Evolutionary conservation across 441 rosid species (phyloP), one percentile per base, ranked within the genome.

Genomic region (Pelargonium australe): DNA sequence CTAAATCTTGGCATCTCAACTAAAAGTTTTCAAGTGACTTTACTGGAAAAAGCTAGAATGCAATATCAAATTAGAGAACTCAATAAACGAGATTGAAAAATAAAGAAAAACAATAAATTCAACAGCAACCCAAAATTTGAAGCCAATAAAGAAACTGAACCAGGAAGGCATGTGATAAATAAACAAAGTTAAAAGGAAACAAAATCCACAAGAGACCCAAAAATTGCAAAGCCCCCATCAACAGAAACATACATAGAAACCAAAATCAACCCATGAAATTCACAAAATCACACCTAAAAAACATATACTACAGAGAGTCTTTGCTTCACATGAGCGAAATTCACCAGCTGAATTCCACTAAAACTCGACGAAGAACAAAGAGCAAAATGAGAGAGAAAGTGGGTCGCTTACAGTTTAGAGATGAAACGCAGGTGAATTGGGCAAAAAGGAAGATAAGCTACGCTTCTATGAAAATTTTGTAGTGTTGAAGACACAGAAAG

Each of bases 381-480:
- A 55, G 7, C 19, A 5, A 55, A 55, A 55, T 8, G 23, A 55
- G 61, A 55, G 8, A 55, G 10, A 55, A 55, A 55, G 61, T 14
- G 61, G 7, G 2, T 8, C 7, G 9, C 61, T 55, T 55, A 55
- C 61, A 55, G 61, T 55, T 55, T 2, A 55, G 23, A 14, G 61
- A 16, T 7, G 23, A 55, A 55, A 55, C 61, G 23, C 7, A 5
- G 61, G 61, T 55, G 23, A 55, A 3, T 55, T 31, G 23, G 17
- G 19, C 61, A 55, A 55, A 55, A 55, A 55, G 61, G 23, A 55
- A 55, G 61, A 20, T 31, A 31, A 55, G 23, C 61, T 55, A 16
- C 37, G 20, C 61, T 55, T 55, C 61, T 55, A 2, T 14, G 61
- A 6, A 14, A 55, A 31, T 3, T 6, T 20, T 55, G 23, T 13